Percentiles rank a stretch among this genome's conserved stretches.
Conservation (phyloP, 2,329 filamentous ascomycete species). For the Diaporthe capsici region DNA sequence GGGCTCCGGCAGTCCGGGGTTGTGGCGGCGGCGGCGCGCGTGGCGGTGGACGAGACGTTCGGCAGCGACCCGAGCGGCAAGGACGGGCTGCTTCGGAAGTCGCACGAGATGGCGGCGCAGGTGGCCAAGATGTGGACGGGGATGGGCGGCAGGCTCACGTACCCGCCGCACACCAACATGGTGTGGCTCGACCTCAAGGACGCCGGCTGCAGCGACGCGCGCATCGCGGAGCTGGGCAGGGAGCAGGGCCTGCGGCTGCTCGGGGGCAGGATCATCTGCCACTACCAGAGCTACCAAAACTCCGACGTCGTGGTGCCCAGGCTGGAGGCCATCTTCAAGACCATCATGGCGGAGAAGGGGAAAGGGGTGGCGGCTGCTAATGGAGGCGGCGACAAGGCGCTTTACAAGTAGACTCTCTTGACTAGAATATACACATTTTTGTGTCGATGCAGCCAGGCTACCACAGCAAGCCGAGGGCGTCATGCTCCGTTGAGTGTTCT, state of each 20-base stretch:
- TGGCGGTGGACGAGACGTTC: constrained; percentile 86
- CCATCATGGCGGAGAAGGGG: constrained; percentile 47
- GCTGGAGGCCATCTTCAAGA: constrained; percentile 69
- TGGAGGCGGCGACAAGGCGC: not conserved
- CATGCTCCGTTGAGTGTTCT: no score
- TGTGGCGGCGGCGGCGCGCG: constrained; percentile 80
- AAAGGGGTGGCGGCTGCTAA: constrained; percentile 37
- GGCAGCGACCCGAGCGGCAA: constrained; percentile 68
- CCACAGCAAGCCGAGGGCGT: no score
- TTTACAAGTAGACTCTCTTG: constrained; percentile 31
- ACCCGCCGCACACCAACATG: constrained; percentile 92
- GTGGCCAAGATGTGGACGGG: constrained; percentile 75
- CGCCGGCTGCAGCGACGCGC: constrained; percentile 60
- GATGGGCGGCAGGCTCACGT: constrained; percentile 76
- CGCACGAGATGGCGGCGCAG: constrained; percentile 73
- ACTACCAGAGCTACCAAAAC: constrained; percentile 74
- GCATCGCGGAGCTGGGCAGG: constrained; percentile 56
- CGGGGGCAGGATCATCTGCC: constrained; percentile 61
- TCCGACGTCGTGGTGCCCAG: constrained; percentile 70
- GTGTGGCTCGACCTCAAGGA: constrained; percentile 83
- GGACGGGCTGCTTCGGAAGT: constrained; percentile 71
- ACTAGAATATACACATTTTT: not conserved
- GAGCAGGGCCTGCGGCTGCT: constrained; percentile 59
- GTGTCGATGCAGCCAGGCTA: no score
- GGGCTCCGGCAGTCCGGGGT: constrained; percentile 84